A percentile compares a stretch with the other conserved stretches of the same genome.
These are phyloP conservation scores for Mortierella sp. DNA, from an alignment of 371 early-diverging fungal species.

Conservation along the genomic window DNA sequence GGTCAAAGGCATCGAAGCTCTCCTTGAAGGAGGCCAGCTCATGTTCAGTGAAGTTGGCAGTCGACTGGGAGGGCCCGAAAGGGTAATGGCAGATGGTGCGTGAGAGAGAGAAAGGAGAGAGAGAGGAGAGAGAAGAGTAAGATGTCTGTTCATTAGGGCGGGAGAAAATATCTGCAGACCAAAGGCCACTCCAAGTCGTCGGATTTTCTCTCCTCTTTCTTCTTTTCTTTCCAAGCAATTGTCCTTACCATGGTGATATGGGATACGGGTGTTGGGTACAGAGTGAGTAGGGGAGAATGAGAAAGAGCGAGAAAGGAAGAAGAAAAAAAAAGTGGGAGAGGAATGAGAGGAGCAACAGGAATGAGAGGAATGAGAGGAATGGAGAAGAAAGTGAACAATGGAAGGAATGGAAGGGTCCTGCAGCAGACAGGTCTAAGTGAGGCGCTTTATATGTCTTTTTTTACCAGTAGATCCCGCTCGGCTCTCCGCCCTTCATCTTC, in stretches of 20 bases:
- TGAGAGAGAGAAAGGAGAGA: not conserved
- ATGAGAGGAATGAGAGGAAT: conserved; percentile 7
- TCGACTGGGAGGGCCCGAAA: not conserved
- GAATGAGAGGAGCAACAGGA: not conserved
- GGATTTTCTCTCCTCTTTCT: too few relatives aligned
- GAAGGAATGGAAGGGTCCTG: conserved; percentile 16
- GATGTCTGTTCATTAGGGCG: too few relatives aligned
- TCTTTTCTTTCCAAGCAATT: not conserved
- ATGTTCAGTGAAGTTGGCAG: conserved; percentile 6
- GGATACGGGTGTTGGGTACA: too few relatives aligned
- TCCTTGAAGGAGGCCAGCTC: conserved; percentile 50
- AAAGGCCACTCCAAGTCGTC: too few relatives aligned
- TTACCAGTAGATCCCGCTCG: too few relatives aligned
- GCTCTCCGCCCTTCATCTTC: too few relatives aligned
- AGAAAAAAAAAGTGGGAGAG: not conserved
- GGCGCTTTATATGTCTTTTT: too few relatives aligned
- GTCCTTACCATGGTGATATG: not conserved
- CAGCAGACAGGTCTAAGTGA: too few relatives aligned
- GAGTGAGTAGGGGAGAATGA: not conserved
- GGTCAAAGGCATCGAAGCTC: conserved; percentile 67
- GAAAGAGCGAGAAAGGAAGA: not conserved
- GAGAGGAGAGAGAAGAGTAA: not conserved
- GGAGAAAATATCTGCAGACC: not conserved
- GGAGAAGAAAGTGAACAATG: conserved; percentile 9
- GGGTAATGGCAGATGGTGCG: not conserved